Evolutionary conservation across 108 stramenopile species (phyloP).

Genomic region (Fistulifera solaris): DNA sequence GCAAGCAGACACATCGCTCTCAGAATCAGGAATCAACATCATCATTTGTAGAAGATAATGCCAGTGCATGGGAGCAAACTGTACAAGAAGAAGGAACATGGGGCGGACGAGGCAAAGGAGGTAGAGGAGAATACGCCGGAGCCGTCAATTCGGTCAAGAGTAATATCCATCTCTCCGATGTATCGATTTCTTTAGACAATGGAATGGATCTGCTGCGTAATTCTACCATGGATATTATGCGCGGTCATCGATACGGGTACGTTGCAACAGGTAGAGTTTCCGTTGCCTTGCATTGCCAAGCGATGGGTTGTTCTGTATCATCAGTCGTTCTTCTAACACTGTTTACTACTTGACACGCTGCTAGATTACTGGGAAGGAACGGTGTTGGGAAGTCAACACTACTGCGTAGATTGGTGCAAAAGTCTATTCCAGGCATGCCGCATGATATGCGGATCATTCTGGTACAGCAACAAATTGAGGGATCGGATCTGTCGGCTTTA

Average conservation of each 20-base stretch:
- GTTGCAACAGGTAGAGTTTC: too few relatives aligned
- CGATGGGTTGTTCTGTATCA: not conserved
- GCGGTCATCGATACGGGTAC: slow-evolving; percentile 68
- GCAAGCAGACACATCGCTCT: too few relatives aligned
- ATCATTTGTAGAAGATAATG: too few relatives aligned
- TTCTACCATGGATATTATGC: slow-evolving; percentile 5
- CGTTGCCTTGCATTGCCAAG: slow-evolving; percentile 7
- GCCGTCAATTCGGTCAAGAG: slow-evolving; percentile 28
- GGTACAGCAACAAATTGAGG: slow-evolving; percentile 80
- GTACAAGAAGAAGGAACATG: slow-evolving; percentile 8
- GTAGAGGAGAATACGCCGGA: slow-evolving; percentile 27
- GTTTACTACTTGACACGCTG: too few relatives aligned
- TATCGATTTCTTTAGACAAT: slow-evolving; percentile 23
- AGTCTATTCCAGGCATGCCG: slow-evolving; percentile 74
- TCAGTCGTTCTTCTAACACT: not conserved
- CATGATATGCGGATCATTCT: slow-evolving; percentile 57
- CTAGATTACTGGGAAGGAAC: slow-evolving; percentile 58
- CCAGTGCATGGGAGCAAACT: too few relatives aligned
- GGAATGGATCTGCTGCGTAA: slow-evolving; percentile 3
- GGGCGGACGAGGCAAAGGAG: slow-evolving; percentile 44
- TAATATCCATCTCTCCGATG: slow-evolving; percentile 28
- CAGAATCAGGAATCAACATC: too few relatives aligned
- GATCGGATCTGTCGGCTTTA: slow-evolving; percentile 56
- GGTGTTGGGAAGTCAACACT: slow-evolving; percentile 87
- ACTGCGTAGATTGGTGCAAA: slow-evolving; percentile 53